A percentile compares a stretch with the other conserved stretches of the same genome.
phyloP scores from a whole-genome alignment of 148 eudicot genomes.

The Nyssa sinensis region DNA sequence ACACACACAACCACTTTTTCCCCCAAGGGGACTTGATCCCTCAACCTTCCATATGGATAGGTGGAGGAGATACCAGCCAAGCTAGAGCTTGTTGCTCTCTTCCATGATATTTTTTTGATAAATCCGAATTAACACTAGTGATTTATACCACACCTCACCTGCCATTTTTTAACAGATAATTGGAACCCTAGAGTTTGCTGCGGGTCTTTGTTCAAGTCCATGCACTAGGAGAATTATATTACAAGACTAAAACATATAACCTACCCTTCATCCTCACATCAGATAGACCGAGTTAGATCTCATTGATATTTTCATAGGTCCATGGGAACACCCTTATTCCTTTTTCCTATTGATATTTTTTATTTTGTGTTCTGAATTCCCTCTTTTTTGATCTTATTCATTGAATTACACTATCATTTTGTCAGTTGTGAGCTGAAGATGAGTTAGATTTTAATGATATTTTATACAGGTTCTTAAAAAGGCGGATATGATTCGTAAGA shows the following conservation, averaged over 20 bases:
- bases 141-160: too few species aligned
- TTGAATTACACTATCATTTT: neutral
- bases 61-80: too few species aligned
- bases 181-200: neutral
- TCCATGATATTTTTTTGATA: too few species aligned
- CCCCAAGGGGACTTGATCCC: too few species aligned
- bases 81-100: too few species aligned
- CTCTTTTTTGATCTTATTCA: neutral
- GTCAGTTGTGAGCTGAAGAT: slow-evolving; percentile 5
- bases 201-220: neutral
- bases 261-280: neutral
- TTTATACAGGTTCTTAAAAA: slow-evolving; percentile 73
- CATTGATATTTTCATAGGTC: neutral
- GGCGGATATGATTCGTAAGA: slow-evolving; percentile 98
- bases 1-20: too few species aligned
- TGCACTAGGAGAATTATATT: neutral
- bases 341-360: neutral
- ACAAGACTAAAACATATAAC: neutral
- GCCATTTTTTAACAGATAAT: too few species aligned
- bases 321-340: neutral
- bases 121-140: too few species aligned
- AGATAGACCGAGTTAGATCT: neutral
- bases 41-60: too few species aligned
- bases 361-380: neutral
- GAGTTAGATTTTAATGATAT: neutral